Conservation (phyloP, 306 rosid genomes). For the Acmispon strigosus region DNA sequence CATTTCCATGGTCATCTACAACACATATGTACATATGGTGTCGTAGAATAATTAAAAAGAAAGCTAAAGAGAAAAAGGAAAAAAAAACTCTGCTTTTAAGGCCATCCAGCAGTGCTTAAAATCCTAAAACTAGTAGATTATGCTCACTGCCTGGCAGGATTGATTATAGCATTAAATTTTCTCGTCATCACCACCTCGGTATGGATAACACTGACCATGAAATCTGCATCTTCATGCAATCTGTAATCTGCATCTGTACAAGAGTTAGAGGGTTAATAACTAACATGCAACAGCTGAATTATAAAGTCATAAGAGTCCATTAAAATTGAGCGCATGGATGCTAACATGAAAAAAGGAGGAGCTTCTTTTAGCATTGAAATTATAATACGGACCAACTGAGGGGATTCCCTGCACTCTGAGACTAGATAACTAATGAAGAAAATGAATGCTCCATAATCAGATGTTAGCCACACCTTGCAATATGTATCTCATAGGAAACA, state of each 20-base stretch:
- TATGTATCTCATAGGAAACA: too few relatives aligned
- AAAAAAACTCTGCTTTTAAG: constrained; percentile 22
- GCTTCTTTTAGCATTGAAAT: not conserved
- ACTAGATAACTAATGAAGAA: not conserved
- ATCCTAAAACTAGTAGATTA: constrained; percentile 2
- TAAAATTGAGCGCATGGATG: not conserved
- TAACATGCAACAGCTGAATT: not conserved
- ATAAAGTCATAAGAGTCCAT: not conserved
- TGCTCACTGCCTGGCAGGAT: constrained; percentile 5
- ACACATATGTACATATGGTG: constrained; percentile 49
- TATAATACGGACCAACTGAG: not conserved
- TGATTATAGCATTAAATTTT: constrained; percentile 2
- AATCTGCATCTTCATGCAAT: constrained; percentile 23
- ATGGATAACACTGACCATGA: constrained; percentile 12
- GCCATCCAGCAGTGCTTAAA: constrained; percentile 15
- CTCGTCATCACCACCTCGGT: constrained; percentile 11
- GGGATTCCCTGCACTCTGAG: not conserved
- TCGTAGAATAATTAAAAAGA: constrained; percentile 14
- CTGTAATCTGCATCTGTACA: constrained; percentile 28
- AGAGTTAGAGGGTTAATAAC: not conserved
- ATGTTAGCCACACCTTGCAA: too few relatives aligned
- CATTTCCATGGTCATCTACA: constrained; percentile 31
- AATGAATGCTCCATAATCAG: not conserved
- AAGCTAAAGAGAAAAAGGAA: not conserved
- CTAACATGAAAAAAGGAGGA: not conserved